Evolutionary conservation across 164 flowering plant species (phyloP).

Genomic region (Echeveria elegans): DNA sequence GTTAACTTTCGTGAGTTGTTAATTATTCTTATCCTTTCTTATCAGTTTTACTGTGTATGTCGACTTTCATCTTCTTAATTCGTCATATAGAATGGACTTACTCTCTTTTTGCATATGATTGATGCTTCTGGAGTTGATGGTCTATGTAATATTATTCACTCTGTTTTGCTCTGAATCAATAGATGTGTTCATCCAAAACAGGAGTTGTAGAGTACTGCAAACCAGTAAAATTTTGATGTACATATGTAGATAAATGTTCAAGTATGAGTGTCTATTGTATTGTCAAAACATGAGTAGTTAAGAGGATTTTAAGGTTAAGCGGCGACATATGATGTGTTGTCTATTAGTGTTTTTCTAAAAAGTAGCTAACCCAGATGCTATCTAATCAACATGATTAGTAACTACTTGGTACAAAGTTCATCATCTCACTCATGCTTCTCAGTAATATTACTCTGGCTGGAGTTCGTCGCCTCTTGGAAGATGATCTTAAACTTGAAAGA

Average conservation of each 20-base stretch:
- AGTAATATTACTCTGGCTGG: conserved; percentile 59
- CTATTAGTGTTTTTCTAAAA: background rate
- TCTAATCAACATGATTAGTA: background rate
- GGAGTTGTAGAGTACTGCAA: background rate
- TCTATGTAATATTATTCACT: background rate
- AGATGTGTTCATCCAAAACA: background rate
- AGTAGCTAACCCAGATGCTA: background rate
- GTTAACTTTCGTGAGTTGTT: background rate
- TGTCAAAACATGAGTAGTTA: background rate
- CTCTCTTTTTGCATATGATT: background rate
- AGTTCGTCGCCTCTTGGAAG: conserved; percentile 77
- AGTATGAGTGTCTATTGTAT: background rate
- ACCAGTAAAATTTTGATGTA: background rate
- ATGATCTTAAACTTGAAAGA: conserved; percentile 72
- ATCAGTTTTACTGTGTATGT: background rate
- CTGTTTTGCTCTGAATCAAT: background rate
- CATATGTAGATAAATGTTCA: background rate
- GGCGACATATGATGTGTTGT: background rate
- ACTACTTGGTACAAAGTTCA: background rate
- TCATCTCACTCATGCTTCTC: conserved; percentile 7
- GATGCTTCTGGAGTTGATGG: background rate
- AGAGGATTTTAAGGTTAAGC: background rate
- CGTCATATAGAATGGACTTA: background rate
- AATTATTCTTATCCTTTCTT: background rate
- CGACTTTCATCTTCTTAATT: background rate